Evolutionary conservation across 176 grass and related monocot species (phyloP), one percentile per base, ranked within the genome.

Genomic region (Avena sativa): DNA sequence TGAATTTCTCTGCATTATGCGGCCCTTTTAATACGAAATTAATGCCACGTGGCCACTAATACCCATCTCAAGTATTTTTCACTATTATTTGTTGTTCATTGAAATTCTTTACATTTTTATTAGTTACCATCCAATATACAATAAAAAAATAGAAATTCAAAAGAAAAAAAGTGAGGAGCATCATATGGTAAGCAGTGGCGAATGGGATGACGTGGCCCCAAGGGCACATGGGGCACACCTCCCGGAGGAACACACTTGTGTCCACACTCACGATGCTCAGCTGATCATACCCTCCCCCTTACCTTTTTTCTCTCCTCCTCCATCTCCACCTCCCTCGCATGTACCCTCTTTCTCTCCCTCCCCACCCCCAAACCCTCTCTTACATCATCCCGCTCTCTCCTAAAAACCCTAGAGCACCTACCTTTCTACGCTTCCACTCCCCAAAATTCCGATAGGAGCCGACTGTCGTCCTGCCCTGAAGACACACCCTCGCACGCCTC

Each of bases 251-350:
- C 80, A 86, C 85, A 88, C 65, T 78, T 21, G 21, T 74, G 88
- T 63, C 64, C 82, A 93, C 82, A 91, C 20, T 74, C 12, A 6
- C 30, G 11, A 46, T 5, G 10, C 62, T 12, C 77, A 83, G 17
- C 82, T 82, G 83, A 88, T 90, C 80, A 76, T 12, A 2, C 11
- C 10, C 0, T 13, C 53, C 34, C 1, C 0, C 1, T 43, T 10
- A 48, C 32, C 76, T 81, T n/a, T 76, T 86, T 86, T 86, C 71
- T 74, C 20, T 87, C 66, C 60, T 64, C 21, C 49, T 14, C 70
- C 69, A 43, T 60, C 58, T 23, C 34, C 80, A 46, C 58, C 43
- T 43, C 51, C n/a, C 40, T 15, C 5, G 25, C 26, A 6, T 49
- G 32, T 46, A 57, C 56, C 53, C 81, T 55, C 21, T 80, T 25